phyloP scores from a whole-genome alignment of 1,284 basidiomycete genomes.

The Cryptococcus sp. region DNA sequence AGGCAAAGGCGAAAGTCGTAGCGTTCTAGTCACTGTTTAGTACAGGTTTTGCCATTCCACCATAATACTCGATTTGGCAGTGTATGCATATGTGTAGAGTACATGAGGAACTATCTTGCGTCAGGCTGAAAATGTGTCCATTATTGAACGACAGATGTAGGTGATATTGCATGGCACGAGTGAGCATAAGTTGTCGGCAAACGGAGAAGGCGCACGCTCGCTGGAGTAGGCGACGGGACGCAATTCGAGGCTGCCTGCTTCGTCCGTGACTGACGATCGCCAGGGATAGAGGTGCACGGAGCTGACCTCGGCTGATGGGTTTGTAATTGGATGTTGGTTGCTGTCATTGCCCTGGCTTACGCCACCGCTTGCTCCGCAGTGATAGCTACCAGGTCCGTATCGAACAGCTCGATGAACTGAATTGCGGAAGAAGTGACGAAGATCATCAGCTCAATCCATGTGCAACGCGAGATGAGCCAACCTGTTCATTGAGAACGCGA shows the following conservation, averaged over 20 bases:
- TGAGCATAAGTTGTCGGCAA: too few relatives aligned
- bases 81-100: too few relatives aligned
- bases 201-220: too few relatives aligned
- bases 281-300: neutral
- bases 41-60: too few relatives aligned
- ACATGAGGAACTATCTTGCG: too few relatives aligned
- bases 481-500: constrained; percentile 58
- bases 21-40: constrained; percentile 20
- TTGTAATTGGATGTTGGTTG: neutral
- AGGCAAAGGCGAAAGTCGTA: constrained; percentile 34
- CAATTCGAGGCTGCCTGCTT: neutral
- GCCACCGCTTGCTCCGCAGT: constrained; percentile 29
- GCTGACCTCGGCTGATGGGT: neutral
- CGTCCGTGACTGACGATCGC: neutral
- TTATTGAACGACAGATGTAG: too few relatives aligned
- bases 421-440: neutral
- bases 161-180: too few relatives aligned
- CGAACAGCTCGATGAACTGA: constrained; percentile 61
- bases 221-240: too few relatives aligned
- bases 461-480: constrained; percentile 12
- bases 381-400: constrained; percentile 56
- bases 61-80: too few relatives aligned
- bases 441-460: neutral
- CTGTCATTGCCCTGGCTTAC: neutral
- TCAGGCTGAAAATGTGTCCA: too few relatives aligned